Evolutionary conservation across 1,139 yeast species (phyloP).

Genomic region (Eremothecium cymbalariae): DNA sequence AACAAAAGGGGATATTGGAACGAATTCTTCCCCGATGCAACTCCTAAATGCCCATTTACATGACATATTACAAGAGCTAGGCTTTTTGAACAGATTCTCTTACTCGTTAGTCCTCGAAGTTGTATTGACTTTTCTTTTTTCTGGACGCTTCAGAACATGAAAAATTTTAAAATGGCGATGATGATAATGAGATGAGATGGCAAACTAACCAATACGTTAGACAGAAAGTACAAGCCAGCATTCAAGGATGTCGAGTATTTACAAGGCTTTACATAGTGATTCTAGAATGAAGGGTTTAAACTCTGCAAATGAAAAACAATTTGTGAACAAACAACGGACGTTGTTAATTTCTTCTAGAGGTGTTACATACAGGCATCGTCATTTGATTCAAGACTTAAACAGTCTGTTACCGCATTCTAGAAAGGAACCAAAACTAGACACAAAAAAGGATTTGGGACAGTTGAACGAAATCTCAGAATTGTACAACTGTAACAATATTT

Average conservation of each 20-base stretch:
- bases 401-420: conserved; percentile 87
- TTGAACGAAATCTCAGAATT: conserved; percentile 93
- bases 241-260: conserved; percentile 39
- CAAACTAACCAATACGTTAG: not conserved
- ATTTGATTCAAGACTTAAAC: conserved; percentile 74
- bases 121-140: conserved; percentile 6
- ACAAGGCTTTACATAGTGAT: conserved; percentile 34
- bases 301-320: conserved; percentile 31
- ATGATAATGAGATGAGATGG: conserved; percentile 9
- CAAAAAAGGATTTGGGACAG: conserved; percentile 80
- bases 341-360: conserved; percentile 91
- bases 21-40: too few species aligned
- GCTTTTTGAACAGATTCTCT: too few species aligned
- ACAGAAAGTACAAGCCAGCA: conserved; percentile 1
- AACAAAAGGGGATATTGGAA: too few species aligned
- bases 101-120: too few species aligned
- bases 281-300: conserved; percentile 27
- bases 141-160: conserved; percentile 2
- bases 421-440: conserved; percentile 92
- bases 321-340: conserved; percentile 68
- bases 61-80: too few species aligned
- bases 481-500: conserved; percentile 91
- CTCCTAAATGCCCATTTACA: too few species aligned
- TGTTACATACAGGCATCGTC: conserved; percentile 90
- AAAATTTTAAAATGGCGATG: too few species aligned